Conservation (phyloP, 495 filamentous ascomycete genomes). For the Hypoxylon crocopeplum region DNA sequence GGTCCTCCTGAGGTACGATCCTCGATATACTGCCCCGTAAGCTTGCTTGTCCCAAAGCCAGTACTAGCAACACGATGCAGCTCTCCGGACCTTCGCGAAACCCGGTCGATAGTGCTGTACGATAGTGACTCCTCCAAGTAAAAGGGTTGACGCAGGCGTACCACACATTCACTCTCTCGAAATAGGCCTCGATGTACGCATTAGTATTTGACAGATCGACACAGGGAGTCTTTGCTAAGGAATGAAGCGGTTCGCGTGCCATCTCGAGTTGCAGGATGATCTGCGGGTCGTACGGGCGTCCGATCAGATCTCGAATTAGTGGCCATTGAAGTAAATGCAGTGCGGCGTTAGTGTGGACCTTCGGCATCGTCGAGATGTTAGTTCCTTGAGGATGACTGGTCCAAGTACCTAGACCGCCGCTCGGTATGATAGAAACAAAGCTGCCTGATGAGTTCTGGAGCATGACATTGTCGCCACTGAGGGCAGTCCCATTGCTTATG, state of each 20-base stretch:
- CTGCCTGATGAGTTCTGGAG: slow-evolving; percentile 50
- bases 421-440: slow-evolving; percentile 65
- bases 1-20: slow-evolving; percentile 70
- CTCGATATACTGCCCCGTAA: slow-evolving; percentile 75
- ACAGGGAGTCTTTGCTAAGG: slow-evolving; percentile 64
- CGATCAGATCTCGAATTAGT: slow-evolving; percentile 76
- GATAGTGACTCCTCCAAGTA: slow-evolving; percentile 79
- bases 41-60: slow-evolving; percentile 77
- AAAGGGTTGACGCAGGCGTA: slow-evolving; percentile 86
- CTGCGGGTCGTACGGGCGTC: slow-evolving; percentile 76
- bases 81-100: slow-evolving; percentile 81
- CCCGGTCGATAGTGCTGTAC: slow-evolving; percentile 70
- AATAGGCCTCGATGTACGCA: slow-evolving; percentile 77
- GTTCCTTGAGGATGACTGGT: slow-evolving; percentile 60
- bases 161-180: slow-evolving; percentile 81
- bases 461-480: slow-evolving; percentile 69
- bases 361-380: slow-evolving; percentile 85
- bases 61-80: slow-evolving; percentile 80
- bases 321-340: slow-evolving; percentile 82
- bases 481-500: slow-evolving; percentile 71
- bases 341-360: slow-evolving; percentile 79
- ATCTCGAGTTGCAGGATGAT: slow-evolving; percentile 83
- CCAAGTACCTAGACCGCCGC: slow-evolving; percentile 76
- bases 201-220: slow-evolving; percentile 78
- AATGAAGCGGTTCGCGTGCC: slow-evolving; percentile 73